These are phyloP conservation scores for Lepraria neglecta DNA, from an alignment of 495 filamentous ascomycete genomes.

Conservation along the genomic window DNA sequence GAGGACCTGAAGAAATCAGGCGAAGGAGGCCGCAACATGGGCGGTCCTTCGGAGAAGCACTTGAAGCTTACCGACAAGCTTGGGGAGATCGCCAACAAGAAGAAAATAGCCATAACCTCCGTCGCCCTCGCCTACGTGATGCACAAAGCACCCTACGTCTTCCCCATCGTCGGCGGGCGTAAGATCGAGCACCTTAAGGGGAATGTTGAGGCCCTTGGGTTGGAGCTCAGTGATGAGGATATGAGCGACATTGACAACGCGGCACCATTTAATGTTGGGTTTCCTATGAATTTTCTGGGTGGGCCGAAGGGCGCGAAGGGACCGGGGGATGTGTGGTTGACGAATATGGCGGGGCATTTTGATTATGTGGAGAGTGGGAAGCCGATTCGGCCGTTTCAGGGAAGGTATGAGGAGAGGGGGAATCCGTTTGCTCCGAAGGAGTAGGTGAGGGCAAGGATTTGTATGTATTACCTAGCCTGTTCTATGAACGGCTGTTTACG, in stretches of 20 bases:
- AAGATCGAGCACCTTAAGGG: slow-evolving; percentile 58
- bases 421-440: too few relatives aligned
- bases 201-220: slow-evolving; percentile 54
- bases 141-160: slow-evolving; percentile 67
- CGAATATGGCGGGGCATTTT: slow-evolving; percentile 39
- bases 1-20: slow-evolving; percentile 18
- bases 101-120: slow-evolving; percentile 39
- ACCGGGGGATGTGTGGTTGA: slow-evolving; percentile 40
- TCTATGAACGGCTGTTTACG: too few relatives aligned
- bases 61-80: slow-evolving; percentile 51
- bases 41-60: slow-evolving; percentile 35
- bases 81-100: slow-evolving; percentile 51
- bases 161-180: slow-evolving; percentile 64
- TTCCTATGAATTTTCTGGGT: slow-evolving; percentile 43
- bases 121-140: slow-evolving; percentile 66
- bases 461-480: too few relatives aligned
- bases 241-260: slow-evolving; percentile 51
- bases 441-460: too few relatives aligned
- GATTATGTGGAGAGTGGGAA: slow-evolving; percentile 38
- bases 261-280: slow-evolving; percentile 46
- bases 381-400: slow-evolving; percentile 24
- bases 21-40: slow-evolving; percentile 31
- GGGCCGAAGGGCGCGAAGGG: slow-evolving; percentile 28
- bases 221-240: slow-evolving; percentile 50
- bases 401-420: too few relatives aligned